A percentile compares a stretch with the other conserved stretches of the same genome.
Evolutionary conservation across 2,329 filamentous ascomycete species (phyloP).

Genomic region (Exophiala spinifera): DNA sequence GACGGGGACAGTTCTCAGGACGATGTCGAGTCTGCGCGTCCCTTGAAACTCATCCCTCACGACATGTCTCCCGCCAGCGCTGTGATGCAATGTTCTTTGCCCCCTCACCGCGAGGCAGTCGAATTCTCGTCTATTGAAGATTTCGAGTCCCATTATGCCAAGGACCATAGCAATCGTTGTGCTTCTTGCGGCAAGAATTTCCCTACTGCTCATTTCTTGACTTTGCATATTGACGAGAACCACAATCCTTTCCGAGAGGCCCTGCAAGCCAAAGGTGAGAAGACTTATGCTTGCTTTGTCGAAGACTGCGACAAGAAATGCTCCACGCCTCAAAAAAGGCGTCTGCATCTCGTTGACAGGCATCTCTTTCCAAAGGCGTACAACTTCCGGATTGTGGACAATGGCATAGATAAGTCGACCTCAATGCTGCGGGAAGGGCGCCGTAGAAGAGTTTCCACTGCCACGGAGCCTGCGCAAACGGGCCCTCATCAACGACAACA

Average conservation of each 20-base stretch:
- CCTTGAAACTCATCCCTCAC: constrained; percentile 34
- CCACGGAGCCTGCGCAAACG: constrained; percentile 35
- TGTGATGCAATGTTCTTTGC: constrained; percentile 75
- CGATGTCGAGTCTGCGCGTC: constrained; percentile 31
- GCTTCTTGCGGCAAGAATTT: constrained; percentile 82
- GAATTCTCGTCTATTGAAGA: constrained; percentile 72
- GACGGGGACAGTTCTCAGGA: constrained; percentile 26
- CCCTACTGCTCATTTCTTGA: constrained; percentile 75
- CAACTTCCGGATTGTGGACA: constrained; percentile 79
- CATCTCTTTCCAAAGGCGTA: constrained; percentile 87
- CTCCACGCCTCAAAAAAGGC: constrained; percentile 75
- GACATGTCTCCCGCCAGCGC: constrained; percentile 45
- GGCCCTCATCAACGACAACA: constrained; percentile 28
- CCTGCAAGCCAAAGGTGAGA: constrained; percentile 74
- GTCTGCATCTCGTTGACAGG: constrained; percentile 88
- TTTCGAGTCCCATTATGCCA: constrained; percentile 82
- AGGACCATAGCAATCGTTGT: constrained; percentile 80
- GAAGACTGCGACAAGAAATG: constrained; percentile 84
- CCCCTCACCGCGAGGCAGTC: constrained; percentile 70
- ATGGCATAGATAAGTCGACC: constrained; percentile 80
- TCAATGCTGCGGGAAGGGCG: constrained; percentile 68
- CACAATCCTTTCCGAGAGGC: constrained; percentile 78
- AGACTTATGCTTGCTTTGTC: constrained; percentile 86
- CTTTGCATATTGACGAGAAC: constrained; percentile 83
- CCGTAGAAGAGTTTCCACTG: constrained; percentile 35